Evolutionary conservation across 768 basidiomycete species (phyloP).

Genomic region (Termitomyces sp.): DNA sequence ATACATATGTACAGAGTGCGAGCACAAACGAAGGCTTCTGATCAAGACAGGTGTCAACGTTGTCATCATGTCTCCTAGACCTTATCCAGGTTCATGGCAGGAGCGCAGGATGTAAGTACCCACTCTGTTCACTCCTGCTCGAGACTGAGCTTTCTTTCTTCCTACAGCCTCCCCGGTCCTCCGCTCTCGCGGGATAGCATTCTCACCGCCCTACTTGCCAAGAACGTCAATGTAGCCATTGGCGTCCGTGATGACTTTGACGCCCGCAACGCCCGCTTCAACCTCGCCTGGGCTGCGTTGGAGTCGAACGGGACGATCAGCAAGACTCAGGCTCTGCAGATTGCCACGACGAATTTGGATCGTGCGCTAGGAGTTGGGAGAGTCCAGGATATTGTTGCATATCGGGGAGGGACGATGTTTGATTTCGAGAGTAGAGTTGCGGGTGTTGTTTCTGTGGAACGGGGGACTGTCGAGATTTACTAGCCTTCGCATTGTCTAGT

Average conservation of each 20-base stretch:
- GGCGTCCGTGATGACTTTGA: conserved; percentile 59
- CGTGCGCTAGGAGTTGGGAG: conserved; percentile 38
- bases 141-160: background rate
- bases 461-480: conserved; percentile 16
- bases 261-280: conserved; percentile 70
- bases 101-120: conserved; percentile 36
- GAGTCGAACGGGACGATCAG: conserved; percentile 35
- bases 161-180: conserved; percentile 66
- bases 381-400: conserved; percentile 38
- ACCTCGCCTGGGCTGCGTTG: conserved; percentile 57
- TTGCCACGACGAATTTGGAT: conserved; percentile 16
- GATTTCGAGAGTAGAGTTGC: conserved; percentile 45
- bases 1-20: too few relatives aligned
- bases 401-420: conserved; percentile 37
- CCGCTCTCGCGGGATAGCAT: conserved; percentile 58
- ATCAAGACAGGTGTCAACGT: conserved; percentile 63
- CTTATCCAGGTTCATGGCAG: conserved; percentile 69
- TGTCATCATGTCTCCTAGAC: conserved; percentile 59
- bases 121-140: background rate
- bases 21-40: too few relatives aligned
- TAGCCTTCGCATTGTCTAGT: too few relatives aligned
- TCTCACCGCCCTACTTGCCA: conserved; percentile 49
- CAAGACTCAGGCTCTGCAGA: conserved; percentile 32
- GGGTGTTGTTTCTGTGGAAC: conserved; percentile 35
- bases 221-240: conserved; percentile 68